Evolutionary conservation across 2,329 filamentous ascomycete genomes (phyloP), one percentile per base, ranked within the genome.

Genomic region (Hypocreales sp.): DNA sequence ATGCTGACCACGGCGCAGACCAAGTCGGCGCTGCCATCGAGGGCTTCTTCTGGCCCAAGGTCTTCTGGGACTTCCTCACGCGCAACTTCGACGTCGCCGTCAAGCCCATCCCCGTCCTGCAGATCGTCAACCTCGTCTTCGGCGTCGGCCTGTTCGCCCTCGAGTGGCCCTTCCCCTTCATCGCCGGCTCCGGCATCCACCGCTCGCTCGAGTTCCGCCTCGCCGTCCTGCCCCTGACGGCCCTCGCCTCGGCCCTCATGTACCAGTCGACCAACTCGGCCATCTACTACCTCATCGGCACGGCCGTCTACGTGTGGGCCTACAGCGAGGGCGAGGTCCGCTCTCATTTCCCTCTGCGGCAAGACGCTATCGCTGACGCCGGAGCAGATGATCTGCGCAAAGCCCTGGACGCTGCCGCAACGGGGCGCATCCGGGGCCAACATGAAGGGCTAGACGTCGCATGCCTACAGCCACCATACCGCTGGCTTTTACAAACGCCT

Each of bases 251-350:
- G 5, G 63, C 77, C 16, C 62, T 98, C 36, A 60, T 93, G 36
- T 98, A 98, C 51, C 90, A 95, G 53, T 80, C 74, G 32, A 93
- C 86, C 16, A 92, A 98, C 48, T 67, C 87, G 3, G 90, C 82
- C 5, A 58, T 95, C 28, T 98, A 95, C 58, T 94, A 95, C 50
- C 50, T 92, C 15, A 69, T 94, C 35, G 87, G 78, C 13, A 75
- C 92, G 58, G 64, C 60, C 7, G 76, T 90, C 10, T 98, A 95
- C 54, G 93, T 95, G 44, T 94, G 86, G 86, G 90, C 82, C 2
- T 95, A 92, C 45, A 90, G 79, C 44, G 87, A 98, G 55, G 90
- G 90, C 55, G 90, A 98, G 76, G 86, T 93, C 56, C n/a, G n/a
- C n/a, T n/a, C n/a, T n/a, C n/a, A n/a, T n/a, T n/a, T n/a, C n/a